A percentile compares a stretch with the other conserved stretches of the same genome.
Evolutionary conservation across 768 basidiomycete species (phyloP).

Genomic region (Glaciozyma antarctica): DNA sequence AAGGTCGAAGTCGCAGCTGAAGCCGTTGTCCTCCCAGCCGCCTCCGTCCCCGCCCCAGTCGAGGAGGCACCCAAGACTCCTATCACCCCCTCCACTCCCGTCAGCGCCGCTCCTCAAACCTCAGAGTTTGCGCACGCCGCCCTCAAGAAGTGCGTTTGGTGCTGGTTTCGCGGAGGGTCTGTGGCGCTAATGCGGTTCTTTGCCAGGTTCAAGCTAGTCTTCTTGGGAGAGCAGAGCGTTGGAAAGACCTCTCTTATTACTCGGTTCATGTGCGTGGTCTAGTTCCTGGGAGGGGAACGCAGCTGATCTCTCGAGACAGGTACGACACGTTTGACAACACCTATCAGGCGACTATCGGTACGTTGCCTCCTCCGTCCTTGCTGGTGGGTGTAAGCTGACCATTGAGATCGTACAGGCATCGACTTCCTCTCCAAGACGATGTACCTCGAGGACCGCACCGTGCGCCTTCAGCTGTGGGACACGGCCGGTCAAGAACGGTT

Average conservation of each 20-base stretch:
- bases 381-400: background rate
- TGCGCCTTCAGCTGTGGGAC: constrained; percentile 95
- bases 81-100: constrained; percentile 1
- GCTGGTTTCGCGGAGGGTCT: background rate
- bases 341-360: constrained; percentile 74
- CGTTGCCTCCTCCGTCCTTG: background rate
- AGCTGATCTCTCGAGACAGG: constrained; percentile 56
- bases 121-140: constrained; percentile 36
- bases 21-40: background rate
- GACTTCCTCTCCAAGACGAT: constrained; percentile 99
- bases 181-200: background rate
- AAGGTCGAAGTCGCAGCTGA: background rate
- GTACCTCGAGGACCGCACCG: constrained; percentile 97
- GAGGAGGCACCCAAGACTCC: background rate
- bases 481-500: constrained; percentile 99
- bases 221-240: constrained; percentile 45
- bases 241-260: constrained; percentile 99
- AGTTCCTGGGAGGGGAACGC: background rate
- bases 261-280: constrained; percentile 46
- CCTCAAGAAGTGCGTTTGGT: constrained; percentile 31
- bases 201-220: constrained; percentile 36
- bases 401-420: constrained; percentile 47
- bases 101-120: constrained; percentile 2
- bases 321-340: constrained; percentile 99
- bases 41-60: background rate